Evolutionary conservation across 2,329 filamentous ascomycete species (phyloP).

Genomic region (Ramularia endophylla): DNA sequence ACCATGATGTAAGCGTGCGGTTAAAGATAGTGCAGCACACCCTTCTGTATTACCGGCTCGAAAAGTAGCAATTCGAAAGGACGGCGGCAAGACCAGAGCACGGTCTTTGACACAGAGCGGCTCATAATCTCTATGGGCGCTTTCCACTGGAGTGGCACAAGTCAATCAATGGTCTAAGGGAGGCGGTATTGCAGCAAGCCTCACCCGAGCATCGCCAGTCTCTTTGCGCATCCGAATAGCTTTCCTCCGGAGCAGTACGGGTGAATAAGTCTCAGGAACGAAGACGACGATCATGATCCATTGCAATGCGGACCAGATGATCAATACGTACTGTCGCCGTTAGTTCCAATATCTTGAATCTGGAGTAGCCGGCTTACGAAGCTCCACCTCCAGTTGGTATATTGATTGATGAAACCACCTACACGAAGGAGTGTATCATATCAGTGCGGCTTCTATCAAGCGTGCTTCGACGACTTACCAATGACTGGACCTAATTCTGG

Average conservation of each 20-base stretch:
- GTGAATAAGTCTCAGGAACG: constrained; percentile 79
- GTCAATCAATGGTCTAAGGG: not conserved
- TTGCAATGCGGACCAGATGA: constrained; percentile 72
- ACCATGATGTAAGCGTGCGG: too few species aligned
- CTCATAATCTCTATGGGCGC: constrained; percentile 70
- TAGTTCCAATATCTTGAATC: not conserved
- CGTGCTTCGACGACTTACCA: too few species aligned
- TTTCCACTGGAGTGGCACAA: constrained; percentile 48
- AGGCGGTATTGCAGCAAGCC: not conserved
- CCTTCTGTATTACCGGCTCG: constrained; percentile 17
- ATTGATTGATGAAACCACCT: constrained; percentile 71
- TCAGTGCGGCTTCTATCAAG: too few species aligned
- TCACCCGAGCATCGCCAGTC: constrained; percentile 57
- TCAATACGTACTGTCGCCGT: constrained; percentile 57
- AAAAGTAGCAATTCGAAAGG: constrained; percentile 73
- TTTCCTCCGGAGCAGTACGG: constrained; percentile 65
- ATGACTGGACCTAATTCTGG: constrained; percentile 54
- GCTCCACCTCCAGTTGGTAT: constrained; percentile 61
- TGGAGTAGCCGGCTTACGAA: not conserved
- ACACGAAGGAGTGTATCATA: not conserved
- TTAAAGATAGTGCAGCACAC: too few species aligned
- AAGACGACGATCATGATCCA: constrained; percentile 60
- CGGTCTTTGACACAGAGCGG: constrained; percentile 56
- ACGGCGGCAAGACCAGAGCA: constrained; percentile 49
- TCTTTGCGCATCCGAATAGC: constrained; percentile 63